Conservation (phyloP, 176 grass and related monocot species). For the Oryza rufipogon region DNA sequence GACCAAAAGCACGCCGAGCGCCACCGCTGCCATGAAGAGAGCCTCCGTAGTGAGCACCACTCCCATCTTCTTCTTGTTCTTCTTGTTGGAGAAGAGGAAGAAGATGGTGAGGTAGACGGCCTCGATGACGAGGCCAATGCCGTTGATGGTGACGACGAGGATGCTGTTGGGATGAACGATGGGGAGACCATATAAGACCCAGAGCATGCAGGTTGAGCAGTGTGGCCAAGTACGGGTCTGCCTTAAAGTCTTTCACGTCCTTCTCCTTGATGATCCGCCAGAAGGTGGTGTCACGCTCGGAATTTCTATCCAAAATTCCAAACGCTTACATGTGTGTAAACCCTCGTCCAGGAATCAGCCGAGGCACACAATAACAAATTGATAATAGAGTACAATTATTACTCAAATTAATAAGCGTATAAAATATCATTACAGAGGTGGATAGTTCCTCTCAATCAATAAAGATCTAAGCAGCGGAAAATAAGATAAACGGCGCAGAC, state of each 20-base stretch:
- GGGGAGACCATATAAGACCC: slow-evolving; percentile 49
- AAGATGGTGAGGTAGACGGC: slow-evolving; percentile 49
- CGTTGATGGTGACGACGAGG: slow-evolving; percentile 43
- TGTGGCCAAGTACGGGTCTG: slow-evolving; percentile 54
- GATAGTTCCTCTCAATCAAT: no score
- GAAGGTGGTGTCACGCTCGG: no score
- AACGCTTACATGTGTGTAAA: no score
- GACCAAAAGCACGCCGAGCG: slow-evolving; percentile 38
- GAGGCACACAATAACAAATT: no score
- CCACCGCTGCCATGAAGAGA: slow-evolving; percentile 49
- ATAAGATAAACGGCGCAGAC: no score
- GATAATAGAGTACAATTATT: no score
- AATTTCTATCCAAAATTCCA: no score
- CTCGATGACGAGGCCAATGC: slow-evolving; percentile 46
- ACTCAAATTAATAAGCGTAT: no score
- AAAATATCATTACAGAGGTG: no score
- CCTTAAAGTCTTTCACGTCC: slow-evolving; percentile 52
- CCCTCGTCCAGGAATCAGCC: no score
- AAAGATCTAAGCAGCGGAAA: no score
- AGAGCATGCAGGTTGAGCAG: slow-evolving; percentile 59
- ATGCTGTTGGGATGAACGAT: background rate
- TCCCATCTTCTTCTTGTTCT: slow-evolving; percentile 26
- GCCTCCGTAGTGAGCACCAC: slow-evolving; percentile 45
- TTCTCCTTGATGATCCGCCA: slow-evolving; percentile 34
- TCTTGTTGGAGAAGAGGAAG: slow-evolving; percentile 31